Conservation (phyloP, 805 yeast species). For the Maudiozyma turicensis region DNA sequence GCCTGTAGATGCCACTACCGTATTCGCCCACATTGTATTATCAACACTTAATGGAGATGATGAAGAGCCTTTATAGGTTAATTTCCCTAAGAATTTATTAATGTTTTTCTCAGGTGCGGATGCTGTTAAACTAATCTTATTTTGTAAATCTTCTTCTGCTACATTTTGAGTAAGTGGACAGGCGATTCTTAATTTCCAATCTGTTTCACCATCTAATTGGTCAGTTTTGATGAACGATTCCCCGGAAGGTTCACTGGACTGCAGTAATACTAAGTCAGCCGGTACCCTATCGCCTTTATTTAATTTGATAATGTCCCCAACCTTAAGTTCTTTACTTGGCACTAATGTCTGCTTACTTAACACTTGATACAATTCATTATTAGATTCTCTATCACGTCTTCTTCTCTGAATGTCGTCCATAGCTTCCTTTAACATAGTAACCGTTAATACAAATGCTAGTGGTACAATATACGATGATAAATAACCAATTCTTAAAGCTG, state of each 20-base stretch:
- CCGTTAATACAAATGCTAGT: slow-evolving; percentile 79
- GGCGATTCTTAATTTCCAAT: slow-evolving; percentile 90
- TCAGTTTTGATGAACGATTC: slow-evolving; percentile 94
- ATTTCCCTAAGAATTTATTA: slow-evolving; percentile 69
- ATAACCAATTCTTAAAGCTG: slow-evolving; percentile 86
- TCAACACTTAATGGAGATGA: slow-evolving; percentile 66
- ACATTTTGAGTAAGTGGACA: slow-evolving; percentile 59
- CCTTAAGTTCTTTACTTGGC: slow-evolving; percentile 55
- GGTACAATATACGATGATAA: slow-evolving; percentile 90
- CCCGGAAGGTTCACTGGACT: slow-evolving; percentile 71
- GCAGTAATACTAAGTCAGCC: slow-evolving; percentile 81
- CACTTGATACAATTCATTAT: slow-evolving; percentile 72
- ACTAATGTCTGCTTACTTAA: slow-evolving; percentile 37
- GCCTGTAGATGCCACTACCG: slow-evolving; percentile 84
- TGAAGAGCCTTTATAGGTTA: slow-evolving; percentile 48
- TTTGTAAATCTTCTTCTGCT: slow-evolving; percentile 38
- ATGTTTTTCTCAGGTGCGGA: slow-evolving; percentile 81
- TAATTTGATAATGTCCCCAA: slow-evolving; percentile 76
- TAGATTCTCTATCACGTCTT: slow-evolving; percentile 81
- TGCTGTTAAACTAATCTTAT: slow-evolving; percentile 50
- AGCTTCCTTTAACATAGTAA: slow-evolving; percentile 94
- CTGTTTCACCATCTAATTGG: slow-evolving; percentile 98
- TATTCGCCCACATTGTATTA: slow-evolving; percentile 96
- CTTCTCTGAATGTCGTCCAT: slow-evolving; percentile 87
- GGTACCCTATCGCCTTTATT: slow-evolving; percentile 84